Conservation (phyloP, 2,329 filamentous ascomycete species). For the Trichoderma atroviride region DNA sequence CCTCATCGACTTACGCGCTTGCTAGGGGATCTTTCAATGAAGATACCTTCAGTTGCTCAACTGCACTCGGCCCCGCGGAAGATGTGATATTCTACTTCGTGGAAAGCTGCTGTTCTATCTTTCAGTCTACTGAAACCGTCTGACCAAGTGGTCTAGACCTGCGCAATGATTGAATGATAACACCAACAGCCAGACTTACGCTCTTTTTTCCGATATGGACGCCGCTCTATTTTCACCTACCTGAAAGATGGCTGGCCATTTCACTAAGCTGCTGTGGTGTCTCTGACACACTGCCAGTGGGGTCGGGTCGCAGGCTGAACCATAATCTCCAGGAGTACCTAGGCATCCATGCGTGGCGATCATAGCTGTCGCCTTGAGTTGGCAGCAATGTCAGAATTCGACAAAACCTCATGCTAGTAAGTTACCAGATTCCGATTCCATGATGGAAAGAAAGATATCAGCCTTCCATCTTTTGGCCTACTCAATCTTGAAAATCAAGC, state of each 20-base stretch:
- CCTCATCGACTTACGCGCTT: not conserved
- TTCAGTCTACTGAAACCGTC: not conserved
- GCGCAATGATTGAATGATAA: not conserved
- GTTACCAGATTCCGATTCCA: not conserved
- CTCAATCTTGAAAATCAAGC: not conserved
- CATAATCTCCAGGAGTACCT: constrained; percentile 1
- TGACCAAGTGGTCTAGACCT: not conserved
- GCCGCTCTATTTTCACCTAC: not conserved
- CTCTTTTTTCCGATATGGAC: not conserved
- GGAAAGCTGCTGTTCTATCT: not conserved
- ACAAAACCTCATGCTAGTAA: not conserved
- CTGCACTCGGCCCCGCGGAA: not conserved
- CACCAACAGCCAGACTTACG: not conserved
- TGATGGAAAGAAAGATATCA: not conserved
- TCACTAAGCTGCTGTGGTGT: not conserved
- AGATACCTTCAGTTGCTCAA: not conserved
- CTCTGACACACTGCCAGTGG: constrained; percentile 10
- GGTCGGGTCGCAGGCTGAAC: constrained; percentile 5
- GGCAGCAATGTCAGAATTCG: not conserved
- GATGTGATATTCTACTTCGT: not conserved
- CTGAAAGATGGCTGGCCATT: not conserved
- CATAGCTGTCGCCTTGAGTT: not conserved
- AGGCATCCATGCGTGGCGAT: not conserved
- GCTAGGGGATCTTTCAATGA: not conserved
- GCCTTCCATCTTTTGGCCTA: not conserved